Evolutionary conservation across 257 asterid genomes (phyloP).

Genomic region (Cynanchum wilfordii): DNA sequence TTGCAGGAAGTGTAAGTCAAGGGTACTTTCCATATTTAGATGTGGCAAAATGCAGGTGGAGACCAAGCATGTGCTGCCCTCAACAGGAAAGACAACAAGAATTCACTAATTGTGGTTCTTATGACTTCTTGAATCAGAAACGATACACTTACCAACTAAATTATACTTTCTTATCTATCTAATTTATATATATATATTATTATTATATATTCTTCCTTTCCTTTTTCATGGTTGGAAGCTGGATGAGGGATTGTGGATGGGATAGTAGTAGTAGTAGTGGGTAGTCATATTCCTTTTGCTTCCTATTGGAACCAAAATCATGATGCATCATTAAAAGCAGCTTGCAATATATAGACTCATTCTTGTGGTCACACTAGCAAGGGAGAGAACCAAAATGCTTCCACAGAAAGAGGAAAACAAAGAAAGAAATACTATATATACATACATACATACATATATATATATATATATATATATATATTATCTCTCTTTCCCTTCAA

Average conservation of each 20-base stretch:
- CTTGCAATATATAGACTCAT: neutral
- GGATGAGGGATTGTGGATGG: neutral
- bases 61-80: neutral
- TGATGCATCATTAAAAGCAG: neutral
- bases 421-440: no score
- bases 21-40: conserved; percentile 5
- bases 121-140: no score
- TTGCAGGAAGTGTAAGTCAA: neutral
- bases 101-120: no score
- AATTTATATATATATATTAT: neutral
- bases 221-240: neutral
- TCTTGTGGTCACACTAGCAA: neutral
- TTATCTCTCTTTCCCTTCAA: no score
- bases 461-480: no score
- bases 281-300: neutral
- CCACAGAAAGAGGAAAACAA: no score
- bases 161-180: no score
- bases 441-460: no score
- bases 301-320: neutral
- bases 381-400: no score
- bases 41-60: neutral
- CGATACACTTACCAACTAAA: no score
- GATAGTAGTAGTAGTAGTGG: neutral
- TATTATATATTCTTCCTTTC: neutral
- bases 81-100: no score